These are phyloP conservation scores for Quercus tomentella DNA, from an alignment of 331 rosid species.

Conservation along the genomic window DNA sequence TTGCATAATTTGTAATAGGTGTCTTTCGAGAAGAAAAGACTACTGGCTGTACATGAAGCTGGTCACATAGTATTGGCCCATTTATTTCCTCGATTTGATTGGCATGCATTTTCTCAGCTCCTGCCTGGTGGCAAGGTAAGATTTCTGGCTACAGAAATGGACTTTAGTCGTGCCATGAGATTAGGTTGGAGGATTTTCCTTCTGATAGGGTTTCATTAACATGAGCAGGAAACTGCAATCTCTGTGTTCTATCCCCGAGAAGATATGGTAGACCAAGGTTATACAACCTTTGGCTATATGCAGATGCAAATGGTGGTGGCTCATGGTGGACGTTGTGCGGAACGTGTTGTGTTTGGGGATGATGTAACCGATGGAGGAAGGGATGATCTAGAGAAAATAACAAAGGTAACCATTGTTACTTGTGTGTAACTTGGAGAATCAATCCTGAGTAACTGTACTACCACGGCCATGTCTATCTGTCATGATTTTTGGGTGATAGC, in stretches of 20 bases:
- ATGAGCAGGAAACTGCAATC: slow-evolving; percentile 84
- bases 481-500: not conserved
- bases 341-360: slow-evolving; percentile 67
- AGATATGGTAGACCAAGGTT: slow-evolving; percentile 96
- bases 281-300: slow-evolving; percentile 92
- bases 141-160: slow-evolving; percentile 18
- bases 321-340: slow-evolving; percentile 97
- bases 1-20: slow-evolving; percentile 39
- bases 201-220: slow-evolving; percentile 19
- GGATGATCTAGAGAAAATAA: slow-evolving; percentile 92
- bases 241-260: slow-evolving; percentile 92
- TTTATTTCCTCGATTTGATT: slow-evolving; percentile 90
- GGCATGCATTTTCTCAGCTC: slow-evolving; percentile 99
- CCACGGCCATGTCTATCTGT: not conserved
- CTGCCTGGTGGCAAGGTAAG: slow-evolving; percentile 96
- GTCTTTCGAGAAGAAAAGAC: slow-evolving; percentile 70
- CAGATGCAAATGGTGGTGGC: slow-evolving; percentile 98
- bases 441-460: not conserved
- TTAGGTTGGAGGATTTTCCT: not conserved
- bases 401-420: slow-evolving; percentile 53
- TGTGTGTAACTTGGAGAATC: not conserved
- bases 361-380: slow-evolving; percentile 90
- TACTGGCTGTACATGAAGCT: slow-evolving; percentile 98
- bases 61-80: slow-evolving; percentile 92
- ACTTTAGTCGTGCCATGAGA: slow-evolving; percentile 8